Conservation (phyloP, 2,329 filamentous ascomycete genomes). For the Coleophoma crateriformis region DNA sequence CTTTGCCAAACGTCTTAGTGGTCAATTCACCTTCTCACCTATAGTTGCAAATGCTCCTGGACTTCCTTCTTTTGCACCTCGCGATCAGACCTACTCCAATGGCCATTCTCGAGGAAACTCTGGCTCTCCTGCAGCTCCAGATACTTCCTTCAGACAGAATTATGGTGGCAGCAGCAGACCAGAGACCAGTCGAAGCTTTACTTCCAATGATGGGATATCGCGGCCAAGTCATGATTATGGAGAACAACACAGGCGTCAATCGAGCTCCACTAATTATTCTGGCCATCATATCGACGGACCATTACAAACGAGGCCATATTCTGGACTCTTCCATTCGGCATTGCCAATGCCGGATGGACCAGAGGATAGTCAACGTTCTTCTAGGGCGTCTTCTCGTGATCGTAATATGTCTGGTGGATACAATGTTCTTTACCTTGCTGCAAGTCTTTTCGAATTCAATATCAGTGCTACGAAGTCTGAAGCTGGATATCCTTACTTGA, state of each 20-base stretch:
- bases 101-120: slow-evolving; percentile 51
- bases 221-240: slow-evolving; percentile 46
- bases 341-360: slow-evolving; percentile 71
- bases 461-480: slow-evolving; percentile 89
- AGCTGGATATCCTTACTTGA: slow-evolving; percentile 91
- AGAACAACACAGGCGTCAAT: slow-evolving; percentile 41
- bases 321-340: slow-evolving; percentile 80
- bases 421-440: slow-evolving; percentile 82
- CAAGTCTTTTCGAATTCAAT: slow-evolving; percentile 94
- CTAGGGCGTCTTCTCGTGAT: slow-evolving; percentile 55
- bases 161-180: slow-evolving; percentile 34
- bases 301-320: slow-evolving; percentile 44
- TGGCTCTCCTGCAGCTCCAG: slow-evolving; percentile 49
- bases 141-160: slow-evolving; percentile 36
- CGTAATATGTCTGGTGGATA: slow-evolving; percentile 48
- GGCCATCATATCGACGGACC: slow-evolving; percentile 32
- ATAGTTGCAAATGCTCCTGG: slow-evolving; percentile 36
- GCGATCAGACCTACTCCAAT: slow-evolving; percentile 43
- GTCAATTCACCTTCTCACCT: slow-evolving; percentile 58
- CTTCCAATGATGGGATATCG: slow-evolving; percentile 41
- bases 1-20: slow-evolving; percentile 59
- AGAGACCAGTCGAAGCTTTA: slow-evolving; percentile 54
- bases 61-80: slow-evolving; percentile 51
- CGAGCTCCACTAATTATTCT: slow-evolving; percentile 48
- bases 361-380: slow-evolving; percentile 46